These are phyloP conservation scores for Penicillium sp. DNA, from an alignment of 2,329 filamentous ascomycete genomes.

Conservation along the genomic window DNA sequence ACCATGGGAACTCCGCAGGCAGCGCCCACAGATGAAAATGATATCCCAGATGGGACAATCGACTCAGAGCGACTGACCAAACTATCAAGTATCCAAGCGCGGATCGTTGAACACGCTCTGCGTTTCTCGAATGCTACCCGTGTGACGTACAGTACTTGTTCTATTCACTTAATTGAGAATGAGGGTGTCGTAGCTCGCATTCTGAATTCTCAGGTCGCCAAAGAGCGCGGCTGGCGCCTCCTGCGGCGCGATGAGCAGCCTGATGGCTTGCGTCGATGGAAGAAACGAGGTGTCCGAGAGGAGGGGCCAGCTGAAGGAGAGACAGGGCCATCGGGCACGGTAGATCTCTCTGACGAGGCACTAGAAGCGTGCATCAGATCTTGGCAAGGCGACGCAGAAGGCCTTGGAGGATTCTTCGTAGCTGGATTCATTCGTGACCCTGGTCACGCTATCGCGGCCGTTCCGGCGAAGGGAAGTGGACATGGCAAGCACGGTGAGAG, in stretches of 20 bases:
- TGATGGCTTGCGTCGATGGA: constrained; percentile 66
- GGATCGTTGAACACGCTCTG: constrained; percentile 75
- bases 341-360: constrained; percentile 41
- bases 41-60: constrained; percentile 38
- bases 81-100: constrained; percentile 71
- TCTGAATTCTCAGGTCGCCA: constrained; percentile 59
- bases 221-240: constrained; percentile 65
- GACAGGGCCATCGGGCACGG: constrained; percentile 4
- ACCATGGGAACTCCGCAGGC: constrained; percentile 11
- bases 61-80: constrained; percentile 59
- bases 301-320: constrained; percentile 23
- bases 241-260: constrained; percentile 64
- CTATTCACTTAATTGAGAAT: constrained; percentile 77
- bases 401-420: constrained; percentile 93
- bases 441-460: constrained; percentile 24
- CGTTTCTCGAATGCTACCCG: constrained; percentile 63
- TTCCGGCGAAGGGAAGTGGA: background rate
- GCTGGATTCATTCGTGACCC: constrained; percentile 66
- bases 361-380: constrained; percentile 70
- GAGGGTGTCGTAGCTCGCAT: constrained; percentile 71
- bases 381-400: constrained; percentile 68
- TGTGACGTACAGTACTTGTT: constrained; percentile 91
- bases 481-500: constrained; percentile 21
- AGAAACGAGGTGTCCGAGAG: constrained; percentile 51
- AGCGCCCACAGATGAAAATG: constrained; percentile 32